Conservation (phyloP, 805 yeast genomes). For the Zygotorulaspora chibaensis region DNA sequence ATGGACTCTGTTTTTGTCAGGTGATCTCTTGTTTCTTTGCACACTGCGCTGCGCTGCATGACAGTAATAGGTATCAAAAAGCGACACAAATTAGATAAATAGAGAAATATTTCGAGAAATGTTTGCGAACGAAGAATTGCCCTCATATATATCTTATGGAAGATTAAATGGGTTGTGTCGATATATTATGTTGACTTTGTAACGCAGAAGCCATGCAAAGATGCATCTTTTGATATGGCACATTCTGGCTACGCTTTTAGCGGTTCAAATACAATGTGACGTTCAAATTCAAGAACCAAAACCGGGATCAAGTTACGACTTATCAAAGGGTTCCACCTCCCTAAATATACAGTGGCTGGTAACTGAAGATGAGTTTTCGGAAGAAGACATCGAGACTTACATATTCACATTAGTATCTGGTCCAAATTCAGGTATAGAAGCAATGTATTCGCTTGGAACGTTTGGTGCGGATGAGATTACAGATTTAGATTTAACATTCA, state of each 20-base stretch:
- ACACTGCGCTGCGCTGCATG: too few species aligned
- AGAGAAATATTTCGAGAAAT: too few species aligned
- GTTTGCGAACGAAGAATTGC: too few species aligned
- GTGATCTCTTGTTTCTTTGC: too few species aligned
- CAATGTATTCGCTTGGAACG: constrained; percentile 35
- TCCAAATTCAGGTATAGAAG: constrained; percentile 44
- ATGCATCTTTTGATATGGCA: not conserved
- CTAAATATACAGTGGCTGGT: constrained; percentile 48
- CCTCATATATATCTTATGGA: too few species aligned
- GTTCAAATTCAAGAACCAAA: constrained; percentile 7
- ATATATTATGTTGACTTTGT: too few species aligned
- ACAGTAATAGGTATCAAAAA: too few species aligned
- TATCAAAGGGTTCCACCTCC: constrained; percentile 14
- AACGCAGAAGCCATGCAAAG: too few species aligned
- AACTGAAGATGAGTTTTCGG: constrained; percentile 44
- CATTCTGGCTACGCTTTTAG: not conserved
- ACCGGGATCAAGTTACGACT: constrained; percentile 2
- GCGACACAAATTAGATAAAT: too few species aligned
- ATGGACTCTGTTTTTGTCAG: too few species aligned
- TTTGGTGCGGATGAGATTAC: constrained; percentile 34
- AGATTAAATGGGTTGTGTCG: too few species aligned
- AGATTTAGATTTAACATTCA: constrained; percentile 37
- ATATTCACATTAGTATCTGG: constrained; percentile 70
- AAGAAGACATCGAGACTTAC: constrained; percentile 43
- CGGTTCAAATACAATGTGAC: not conserved